Base-by-base conservation (phyloP, 495 filamentous ascomycete genomes). In the Neohortaea acidophila region DNA sequence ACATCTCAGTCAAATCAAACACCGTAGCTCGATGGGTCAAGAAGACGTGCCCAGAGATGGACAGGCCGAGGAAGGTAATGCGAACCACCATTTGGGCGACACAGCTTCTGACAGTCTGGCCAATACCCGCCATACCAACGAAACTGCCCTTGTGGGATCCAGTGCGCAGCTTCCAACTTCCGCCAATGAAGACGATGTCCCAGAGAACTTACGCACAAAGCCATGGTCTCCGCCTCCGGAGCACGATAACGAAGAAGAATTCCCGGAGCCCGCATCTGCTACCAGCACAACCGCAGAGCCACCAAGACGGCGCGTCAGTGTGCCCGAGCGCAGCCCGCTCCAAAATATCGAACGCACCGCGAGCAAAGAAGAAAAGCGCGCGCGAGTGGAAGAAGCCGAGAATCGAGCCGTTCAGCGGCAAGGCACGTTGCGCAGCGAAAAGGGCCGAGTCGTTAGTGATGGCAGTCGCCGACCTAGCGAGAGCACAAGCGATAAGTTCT, bases 331-430 rank as follows among this genome's bases (percentile, higher is more conserved):
- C 35, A 94, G 86, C 33, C 89, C 89, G 22, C 62, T 97, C 17
- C 89, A 96, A 56, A 85, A 76, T 57, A 72, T 97, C 37, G 89
- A 94, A 60, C 72, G 79, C 26, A 84, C 83, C 36, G 65, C 94
- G 40, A 91, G 77, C 55, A 93, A 92, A 56, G 84, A 91, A 51
- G 85, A 92, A 52, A 92, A 84, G 53, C 69, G 81, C 41, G 80
- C 81, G 2, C 70, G 79, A 33, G 71, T 79, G n/a, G 68, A 84
- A 57, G 76, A 85, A 53, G 79, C 81, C 1, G 85, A 94, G 51
- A 59, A 66, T 35, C 64, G 63, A 53, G 58, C 69, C 51, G 59
- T 74, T 63, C 65, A 70, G 38, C 24, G 44, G 27, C 36, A 33
- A 1, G 20, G 36, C 15, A 42, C 30, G 33, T 21, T 41, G 19